Evolutionary conservation across 2,329 filamentous ascomycete species (phyloP).

Genomic region (Neurospora sp.): DNA sequence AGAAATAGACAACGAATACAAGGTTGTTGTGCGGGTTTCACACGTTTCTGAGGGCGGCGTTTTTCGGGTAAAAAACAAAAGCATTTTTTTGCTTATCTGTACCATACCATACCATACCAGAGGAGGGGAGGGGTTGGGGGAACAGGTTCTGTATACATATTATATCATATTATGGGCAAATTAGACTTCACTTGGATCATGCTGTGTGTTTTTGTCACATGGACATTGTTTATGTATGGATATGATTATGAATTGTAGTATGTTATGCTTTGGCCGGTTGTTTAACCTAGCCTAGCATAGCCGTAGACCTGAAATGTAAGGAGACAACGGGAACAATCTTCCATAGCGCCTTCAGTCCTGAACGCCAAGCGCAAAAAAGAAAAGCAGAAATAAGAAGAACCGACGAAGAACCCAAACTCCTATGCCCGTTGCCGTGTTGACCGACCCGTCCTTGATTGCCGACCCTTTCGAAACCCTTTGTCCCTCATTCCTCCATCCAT

Average conservation of each 20-base stretch:
- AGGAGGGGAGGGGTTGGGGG: not conserved
- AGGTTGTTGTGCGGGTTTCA: not conserved
- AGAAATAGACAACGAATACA: constrained; percentile 11
- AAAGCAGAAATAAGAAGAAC: not conserved
- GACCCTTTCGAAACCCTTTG: not conserved
- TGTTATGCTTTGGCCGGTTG: not conserved
- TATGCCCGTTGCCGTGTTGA: not conserved
- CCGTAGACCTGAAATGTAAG: not conserved
- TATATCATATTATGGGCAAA: not conserved
- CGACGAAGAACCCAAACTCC: not conserved
- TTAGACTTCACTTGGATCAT: not conserved
- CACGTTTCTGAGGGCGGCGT: not conserved
- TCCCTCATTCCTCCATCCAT: not conserved
- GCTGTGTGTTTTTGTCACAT: not conserved
- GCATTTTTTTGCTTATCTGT: not conserved
- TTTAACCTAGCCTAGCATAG: not conserved
- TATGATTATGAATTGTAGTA: not conserved
- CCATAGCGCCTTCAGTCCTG: not conserved
- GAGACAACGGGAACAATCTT: not conserved
- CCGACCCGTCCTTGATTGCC: not conserved
- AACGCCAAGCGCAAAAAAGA: not conserved
- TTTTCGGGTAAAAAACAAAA: not conserved
- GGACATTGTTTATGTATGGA: not conserved
- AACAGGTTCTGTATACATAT: not conserved
- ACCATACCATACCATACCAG: not conserved